Percentiles rank a stretch among this genome's conserved stretches.
phyloP scores from a whole-genome alignment of 2,329 filamentous ascomycete species.

The Colletotrichum horii region DNA sequence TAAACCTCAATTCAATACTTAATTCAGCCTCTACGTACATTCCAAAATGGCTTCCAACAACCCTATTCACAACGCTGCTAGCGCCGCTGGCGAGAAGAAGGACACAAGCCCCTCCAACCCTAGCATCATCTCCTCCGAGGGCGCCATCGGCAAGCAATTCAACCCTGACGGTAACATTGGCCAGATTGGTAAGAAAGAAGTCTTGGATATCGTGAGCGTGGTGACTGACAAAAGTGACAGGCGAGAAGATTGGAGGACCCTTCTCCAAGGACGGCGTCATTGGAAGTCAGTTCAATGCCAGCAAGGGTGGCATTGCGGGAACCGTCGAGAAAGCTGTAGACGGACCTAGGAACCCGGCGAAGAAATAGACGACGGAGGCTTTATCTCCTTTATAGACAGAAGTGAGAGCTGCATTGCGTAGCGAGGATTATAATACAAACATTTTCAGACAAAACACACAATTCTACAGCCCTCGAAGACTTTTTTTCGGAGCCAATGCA shows the following conservation, averaged over 20 bases:
- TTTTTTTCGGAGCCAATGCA: too few species aligned
- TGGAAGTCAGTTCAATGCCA: slow-evolving; percentile 13
- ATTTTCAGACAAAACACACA: background rate
- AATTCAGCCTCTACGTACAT: background rate
- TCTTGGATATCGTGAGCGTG: accelerated
- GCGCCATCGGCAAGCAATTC: slow-evolving; percentile 15
- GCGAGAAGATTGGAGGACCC: slow-evolving; percentile 6
- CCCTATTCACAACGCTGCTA: background rate
- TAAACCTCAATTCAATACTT: background rate
- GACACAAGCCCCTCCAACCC: slow-evolving; percentile 10
- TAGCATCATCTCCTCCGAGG: slow-evolving; percentile 12
- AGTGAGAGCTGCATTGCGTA: background rate
- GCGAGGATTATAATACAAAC: background rate
- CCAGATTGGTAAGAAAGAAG: background rate
- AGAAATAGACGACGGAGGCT: background rate
- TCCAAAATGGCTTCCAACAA: slow-evolving; percentile 8
- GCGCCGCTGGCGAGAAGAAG: slow-evolving; percentile 1
- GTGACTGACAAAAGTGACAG: background rate
- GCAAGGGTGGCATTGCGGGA: slow-evolving; percentile 5
- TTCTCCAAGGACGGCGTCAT: slow-evolving; percentile 11
- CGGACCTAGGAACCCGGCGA: slow-evolving; percentile 4
- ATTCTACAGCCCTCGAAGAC: accelerated
- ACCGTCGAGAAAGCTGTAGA: slow-evolving; percentile 13
- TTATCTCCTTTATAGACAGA: background rate
- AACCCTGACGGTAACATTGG: slow-evolving; percentile 16